Percentiles rank a stretch among this genome's conserved stretches.
Conservation (phyloP, 2,329 filamentous ascomycete species). For the Xylariales sp. region DNA sequence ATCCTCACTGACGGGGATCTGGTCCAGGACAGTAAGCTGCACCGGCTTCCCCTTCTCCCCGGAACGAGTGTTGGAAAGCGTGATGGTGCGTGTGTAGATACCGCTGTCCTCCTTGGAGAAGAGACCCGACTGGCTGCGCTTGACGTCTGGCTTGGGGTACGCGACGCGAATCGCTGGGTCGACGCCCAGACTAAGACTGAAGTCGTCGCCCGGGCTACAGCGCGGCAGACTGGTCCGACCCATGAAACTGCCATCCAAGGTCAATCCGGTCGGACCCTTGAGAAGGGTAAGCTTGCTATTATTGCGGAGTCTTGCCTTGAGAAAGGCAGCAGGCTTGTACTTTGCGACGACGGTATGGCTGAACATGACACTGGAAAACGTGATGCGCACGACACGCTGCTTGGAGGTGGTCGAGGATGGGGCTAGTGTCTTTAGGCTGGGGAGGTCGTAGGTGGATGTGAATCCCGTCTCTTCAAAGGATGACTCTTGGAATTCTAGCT, state of each 20-base stretch:
- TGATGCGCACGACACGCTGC: constrained; percentile 55
- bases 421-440: constrained; percentile 50
- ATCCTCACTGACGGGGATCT: constrained; percentile 58
- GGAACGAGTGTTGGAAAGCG: constrained; percentile 46
- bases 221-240: constrained; percentile 51
- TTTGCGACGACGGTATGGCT: constrained; percentile 57
- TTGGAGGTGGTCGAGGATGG: constrained; percentile 47
- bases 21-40: constrained; percentile 50
- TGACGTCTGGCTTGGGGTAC: constrained; percentile 53
- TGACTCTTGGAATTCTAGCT: constrained; percentile 46
- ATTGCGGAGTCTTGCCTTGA: constrained; percentile 54
- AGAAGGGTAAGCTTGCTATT: constrained; percentile 51
- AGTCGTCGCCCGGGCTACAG: constrained; percentile 49
- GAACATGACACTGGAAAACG: constrained; percentile 46
- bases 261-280: constrained; percentile 50
- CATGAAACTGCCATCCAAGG: constrained; percentile 59
- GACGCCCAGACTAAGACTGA: constrained; percentile 53
- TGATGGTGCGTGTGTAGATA: constrained; percentile 44
- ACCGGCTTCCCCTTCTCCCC: constrained; percentile 30
- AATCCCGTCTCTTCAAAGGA: constrained; percentile 55
- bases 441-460: constrained; percentile 57
- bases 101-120: constrained; percentile 50
- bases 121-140: constrained; percentile 44
- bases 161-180: constrained; percentile 52
- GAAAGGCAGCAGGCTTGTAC: constrained; percentile 54